Conservation (phyloP, 2,329 filamentous ascomycete genomes). For the Westerdykella aurantiaca region DNA sequence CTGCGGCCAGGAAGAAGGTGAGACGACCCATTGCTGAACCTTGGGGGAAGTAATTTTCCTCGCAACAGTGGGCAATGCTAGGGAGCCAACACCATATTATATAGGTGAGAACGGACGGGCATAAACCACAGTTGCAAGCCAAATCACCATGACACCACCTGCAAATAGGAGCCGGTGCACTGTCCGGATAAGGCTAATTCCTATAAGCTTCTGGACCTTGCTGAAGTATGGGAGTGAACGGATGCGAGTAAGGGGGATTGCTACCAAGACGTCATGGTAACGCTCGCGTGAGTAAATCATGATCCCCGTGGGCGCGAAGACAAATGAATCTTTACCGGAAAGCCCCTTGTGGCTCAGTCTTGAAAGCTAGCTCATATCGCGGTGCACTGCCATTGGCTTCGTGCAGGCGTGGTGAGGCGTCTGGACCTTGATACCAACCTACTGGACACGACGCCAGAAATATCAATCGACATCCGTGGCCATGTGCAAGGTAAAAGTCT, state of each 20-base stretch:
- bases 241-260: too few species aligned
- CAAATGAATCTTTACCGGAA: too few species aligned
- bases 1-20: constrained; percentile 9
- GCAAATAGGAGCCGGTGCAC: too few species aligned
- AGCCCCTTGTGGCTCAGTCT: neutral
- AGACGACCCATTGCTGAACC: constrained; percentile 7
- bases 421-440: neutral
- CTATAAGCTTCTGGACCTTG: too few species aligned
- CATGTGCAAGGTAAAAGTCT: too few species aligned
- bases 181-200: too few species aligned
- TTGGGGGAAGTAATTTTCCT: neutral
- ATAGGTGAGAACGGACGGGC: constrained; percentile 1
- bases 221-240: too few species aligned
- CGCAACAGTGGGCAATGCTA: constrained; percentile 1
- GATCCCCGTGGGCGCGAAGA: too few species aligned
- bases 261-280: too few species aligned
- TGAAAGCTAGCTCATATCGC: neutral
- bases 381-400: neutral
- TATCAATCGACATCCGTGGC: too few species aligned
- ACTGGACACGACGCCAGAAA: neutral
- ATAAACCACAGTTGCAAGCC: neutral
- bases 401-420: neutral
- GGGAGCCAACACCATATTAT: neutral
- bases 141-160: too few species aligned
- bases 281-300: too few species aligned